Conservation (phyloP, 371 early-diverging fungal species). For the Fennellomyces sp. region DNA sequence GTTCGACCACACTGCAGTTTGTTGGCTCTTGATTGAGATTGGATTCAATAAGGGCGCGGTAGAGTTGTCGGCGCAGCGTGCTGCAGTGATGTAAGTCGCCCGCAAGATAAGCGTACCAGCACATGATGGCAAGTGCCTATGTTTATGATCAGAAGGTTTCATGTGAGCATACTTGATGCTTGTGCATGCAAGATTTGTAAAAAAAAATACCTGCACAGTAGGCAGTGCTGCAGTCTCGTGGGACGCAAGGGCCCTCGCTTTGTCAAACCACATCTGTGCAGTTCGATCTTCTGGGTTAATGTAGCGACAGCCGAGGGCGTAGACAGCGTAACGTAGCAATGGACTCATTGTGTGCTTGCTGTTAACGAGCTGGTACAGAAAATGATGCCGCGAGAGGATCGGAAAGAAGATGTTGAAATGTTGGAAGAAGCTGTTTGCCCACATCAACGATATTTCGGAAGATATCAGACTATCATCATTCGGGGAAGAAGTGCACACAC, state of each 20-base stretch:
- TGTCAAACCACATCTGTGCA: conserved; percentile 11
- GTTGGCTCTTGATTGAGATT: conserved; percentile 14
- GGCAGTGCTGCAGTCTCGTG: conserved; percentile 16
- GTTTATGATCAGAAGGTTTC: conserved; percentile 3
- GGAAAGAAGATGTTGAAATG: conserved; percentile 51
- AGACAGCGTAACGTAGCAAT: conserved; percentile 35
- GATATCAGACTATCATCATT: background rate
- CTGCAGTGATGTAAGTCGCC: conserved; percentile 32
- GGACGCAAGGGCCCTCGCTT: background rate
- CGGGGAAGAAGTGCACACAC: conserved; percentile 15
- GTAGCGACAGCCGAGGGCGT: conserved; percentile 33
- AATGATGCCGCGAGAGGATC: conserved; percentile 38
- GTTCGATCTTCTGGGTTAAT: conserved; percentile 9
- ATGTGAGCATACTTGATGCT: background rate
- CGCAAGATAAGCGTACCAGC: conserved; percentile 41
- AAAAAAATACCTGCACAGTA: conserved; percentile 31
- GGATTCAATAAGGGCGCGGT: background rate
- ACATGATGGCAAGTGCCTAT: conserved; percentile 42
- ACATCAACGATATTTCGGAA: conserved; percentile 16
- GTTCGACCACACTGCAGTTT: conserved; percentile 13
- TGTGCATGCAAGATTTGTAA: background rate
- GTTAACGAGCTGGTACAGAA: conserved; percentile 23
- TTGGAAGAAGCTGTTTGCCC: conserved; percentile 30
- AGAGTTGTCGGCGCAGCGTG: conserved; percentile 23
- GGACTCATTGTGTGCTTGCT: conserved; percentile 20